Percentiles rank a stretch among this genome's conserved stretches.
phyloP scores from a whole-genome alignment of 2,329 filamentous ascomycete genomes.

The Pleomassaria siparia region DNA sequence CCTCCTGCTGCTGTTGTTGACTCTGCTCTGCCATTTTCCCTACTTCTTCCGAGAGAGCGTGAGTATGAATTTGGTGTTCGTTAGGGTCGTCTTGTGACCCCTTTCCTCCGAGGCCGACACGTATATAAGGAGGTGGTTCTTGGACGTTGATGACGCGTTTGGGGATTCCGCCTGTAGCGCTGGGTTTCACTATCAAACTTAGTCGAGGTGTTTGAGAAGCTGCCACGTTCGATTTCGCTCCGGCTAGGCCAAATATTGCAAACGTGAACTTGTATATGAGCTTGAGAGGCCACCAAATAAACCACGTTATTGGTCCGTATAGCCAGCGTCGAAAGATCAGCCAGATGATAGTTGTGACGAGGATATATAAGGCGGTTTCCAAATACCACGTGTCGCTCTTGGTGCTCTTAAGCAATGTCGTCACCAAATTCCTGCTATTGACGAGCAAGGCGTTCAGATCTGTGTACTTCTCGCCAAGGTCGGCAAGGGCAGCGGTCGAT shows the following conservation, averaged over 20 bases:
- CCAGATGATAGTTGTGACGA: conserved; percentile 78
- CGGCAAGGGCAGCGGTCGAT: conserved; percentile 77
- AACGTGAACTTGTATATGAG: conserved; percentile 62
- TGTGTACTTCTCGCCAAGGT: conserved; percentile 78
- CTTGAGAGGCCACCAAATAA: conserved; percentile 80
- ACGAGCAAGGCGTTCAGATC: conserved; percentile 76
- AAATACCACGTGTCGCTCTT: conserved; percentile 99
- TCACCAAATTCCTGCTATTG: conserved; percentile 73
- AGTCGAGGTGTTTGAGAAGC: conserved; percentile 23
- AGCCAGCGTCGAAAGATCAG: conserved; percentile 80
- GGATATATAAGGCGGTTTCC: conserved; percentile 82
- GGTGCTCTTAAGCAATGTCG: conserved; percentile 78
- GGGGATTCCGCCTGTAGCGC: conserved; percentile 43
- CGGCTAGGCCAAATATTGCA: conserved; percentile 52
- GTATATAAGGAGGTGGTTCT: conserved; percentile 38
- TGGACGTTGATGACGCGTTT: conserved; percentile 29
- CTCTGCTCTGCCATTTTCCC: conserved; percentile 47
- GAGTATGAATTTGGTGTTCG: conserved; percentile 29
- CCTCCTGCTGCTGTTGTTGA: conserved; percentile 25
- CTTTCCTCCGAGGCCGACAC: conserved; percentile 55
- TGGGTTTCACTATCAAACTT: conserved; percentile 49
- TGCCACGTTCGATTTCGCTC: conserved; percentile 20
- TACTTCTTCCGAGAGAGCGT: conserved; percentile 41
- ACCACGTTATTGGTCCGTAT: conserved; percentile 89
- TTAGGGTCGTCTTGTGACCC: conserved; percentile 46